Conservation (phyloP, 306 rosid genomes). For the Lupinus albus region DNA sequence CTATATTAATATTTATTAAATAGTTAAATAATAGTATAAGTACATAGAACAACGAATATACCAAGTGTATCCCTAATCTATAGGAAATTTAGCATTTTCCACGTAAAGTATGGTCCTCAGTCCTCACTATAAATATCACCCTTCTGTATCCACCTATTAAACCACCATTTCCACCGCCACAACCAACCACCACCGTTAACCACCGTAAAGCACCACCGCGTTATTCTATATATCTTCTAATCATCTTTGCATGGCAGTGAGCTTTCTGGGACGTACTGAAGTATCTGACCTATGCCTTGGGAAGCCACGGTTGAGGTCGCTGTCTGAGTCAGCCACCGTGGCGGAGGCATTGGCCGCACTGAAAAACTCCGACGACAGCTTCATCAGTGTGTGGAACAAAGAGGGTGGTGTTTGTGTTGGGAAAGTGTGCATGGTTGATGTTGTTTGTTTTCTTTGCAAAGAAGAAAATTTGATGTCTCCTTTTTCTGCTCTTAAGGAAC, state of each 20-base stretch:
- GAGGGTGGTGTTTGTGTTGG: conserved; percentile 63
- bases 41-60: too few relatives aligned
- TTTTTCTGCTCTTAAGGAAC: conserved; percentile 59
- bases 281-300: conserved; percentile 97
- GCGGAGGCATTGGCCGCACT: conserved; percentile 72
- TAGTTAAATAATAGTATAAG: too few relatives aligned
- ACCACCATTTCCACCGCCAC: neutral
- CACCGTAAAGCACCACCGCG: neutral
- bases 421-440: conserved; percentile 84
- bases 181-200: neutral
- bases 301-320: conserved; percentile 83
- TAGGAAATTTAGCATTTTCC: too few relatives aligned
- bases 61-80: too few relatives aligned
- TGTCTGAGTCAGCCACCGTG: conserved; percentile 64
- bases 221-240: too few relatives aligned
- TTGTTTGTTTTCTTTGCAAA: conserved; percentile 65
- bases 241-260: conserved; percentile 87
- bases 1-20: too few relatives aligned
- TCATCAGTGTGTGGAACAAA: conserved; percentile 84
- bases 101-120: too few relatives aligned
- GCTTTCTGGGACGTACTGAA: conserved; percentile 60
- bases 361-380: conserved; percentile 61
- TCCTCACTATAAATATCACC: conserved; percentile 24
- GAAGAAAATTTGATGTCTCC: conserved; percentile 66
- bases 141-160: neutral